Base-by-base conservation (phyloP, 2,329 filamentous ascomycete species). In the Botrytis squamosa region DNA sequence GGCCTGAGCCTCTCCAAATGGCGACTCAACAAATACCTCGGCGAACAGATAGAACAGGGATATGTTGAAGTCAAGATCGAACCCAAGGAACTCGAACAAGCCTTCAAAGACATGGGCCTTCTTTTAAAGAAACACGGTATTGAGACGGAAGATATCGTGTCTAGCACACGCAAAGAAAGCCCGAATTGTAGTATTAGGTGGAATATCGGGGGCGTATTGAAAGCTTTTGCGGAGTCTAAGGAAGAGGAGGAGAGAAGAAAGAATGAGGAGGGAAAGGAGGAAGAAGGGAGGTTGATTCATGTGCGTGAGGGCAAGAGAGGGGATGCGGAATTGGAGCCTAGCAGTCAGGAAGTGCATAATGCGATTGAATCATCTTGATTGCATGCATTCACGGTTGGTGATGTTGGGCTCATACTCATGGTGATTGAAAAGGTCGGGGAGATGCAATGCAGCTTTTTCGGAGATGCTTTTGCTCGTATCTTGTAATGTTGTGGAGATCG, bases 121-220 rank as follows among this genome's bases (percentile, higher is more conserved):
- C 52, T 55, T 8, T n/a, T 55, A 6, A 55, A 55, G 52, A 55
- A 29, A 18, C n/a, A 55, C 18, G 52, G 52, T 18, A 6, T 55
- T n/a, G 52, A 55, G 52, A 55, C 52, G 1, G 52, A 55, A 55
- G 7, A 0, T 8, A 55, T 55, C 2, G 14, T 8, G 25, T 3
- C 4, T 29, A 14, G 14, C 4, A 55, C 52, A 29, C 52, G 52
- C 52, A 18, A 29, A n/a, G 14, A 29, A 3, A 55, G 14, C 6
- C 52, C 52, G 8, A 29, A 3, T 5, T 55, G n/a, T 16, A 55
- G 12, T 55, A 18, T 55, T 29, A 55, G 0, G 14, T 29, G 52
- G 52, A 55, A 55, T 29, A 2, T 55, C 0, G 52, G 52, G 0
- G 3, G n/a, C 3, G n/a, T 0, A 29, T 18, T 29, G n/a, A 55